A percentile compares a stretch with the other conserved stretches of the same genome.
Conservation (phyloP, 148 eudicot genomes). For the Gaultheria prostrata region DNA sequence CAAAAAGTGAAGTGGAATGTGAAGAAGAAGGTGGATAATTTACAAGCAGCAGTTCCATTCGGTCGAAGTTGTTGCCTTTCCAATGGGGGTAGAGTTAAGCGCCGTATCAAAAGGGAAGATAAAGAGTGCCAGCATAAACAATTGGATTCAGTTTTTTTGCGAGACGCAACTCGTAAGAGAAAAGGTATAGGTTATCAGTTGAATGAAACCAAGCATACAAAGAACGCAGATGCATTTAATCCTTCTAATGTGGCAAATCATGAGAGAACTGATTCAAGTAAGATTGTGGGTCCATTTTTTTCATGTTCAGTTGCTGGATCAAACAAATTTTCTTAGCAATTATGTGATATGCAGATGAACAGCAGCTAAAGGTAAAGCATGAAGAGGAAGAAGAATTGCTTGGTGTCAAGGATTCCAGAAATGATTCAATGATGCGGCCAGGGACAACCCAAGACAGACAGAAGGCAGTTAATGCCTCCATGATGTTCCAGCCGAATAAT, state of each 20-base stretch:
- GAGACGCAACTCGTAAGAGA: background rate
- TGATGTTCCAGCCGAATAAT: background rate
- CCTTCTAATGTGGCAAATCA: background rate
- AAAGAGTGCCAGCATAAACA: background rate
- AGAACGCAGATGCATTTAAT: background rate
- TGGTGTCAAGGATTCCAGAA: background rate
- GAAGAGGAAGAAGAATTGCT: slow-evolving; percentile 10
- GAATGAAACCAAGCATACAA: background rate
- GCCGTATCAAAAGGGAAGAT: background rate
- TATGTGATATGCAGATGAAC: slow-evolving; percentile 5
- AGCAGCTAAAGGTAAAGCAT: background rate
- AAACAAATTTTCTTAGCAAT: background rate
- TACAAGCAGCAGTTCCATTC: background rate
- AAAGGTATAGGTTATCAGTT: background rate
- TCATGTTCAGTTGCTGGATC: background rate
- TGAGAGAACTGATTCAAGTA: slow-evolving; percentile 1
- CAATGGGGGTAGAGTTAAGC: background rate
- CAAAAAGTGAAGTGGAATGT: background rate
- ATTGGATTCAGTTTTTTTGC: background rate
- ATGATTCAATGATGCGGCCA: background rate
- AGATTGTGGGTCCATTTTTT: background rate
- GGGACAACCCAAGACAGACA: slow-evolving; percentile 11
- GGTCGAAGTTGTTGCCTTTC: background rate
- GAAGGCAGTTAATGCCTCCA: slow-evolving; percentile 18
- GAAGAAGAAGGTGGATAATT: background rate